A percentile compares a stretch with the other conserved stretches of the same genome.
phyloP scores from a whole-genome alignment of 495 filamentous ascomycete genomes.

The Aspergillus carlsbadensis region DNA sequence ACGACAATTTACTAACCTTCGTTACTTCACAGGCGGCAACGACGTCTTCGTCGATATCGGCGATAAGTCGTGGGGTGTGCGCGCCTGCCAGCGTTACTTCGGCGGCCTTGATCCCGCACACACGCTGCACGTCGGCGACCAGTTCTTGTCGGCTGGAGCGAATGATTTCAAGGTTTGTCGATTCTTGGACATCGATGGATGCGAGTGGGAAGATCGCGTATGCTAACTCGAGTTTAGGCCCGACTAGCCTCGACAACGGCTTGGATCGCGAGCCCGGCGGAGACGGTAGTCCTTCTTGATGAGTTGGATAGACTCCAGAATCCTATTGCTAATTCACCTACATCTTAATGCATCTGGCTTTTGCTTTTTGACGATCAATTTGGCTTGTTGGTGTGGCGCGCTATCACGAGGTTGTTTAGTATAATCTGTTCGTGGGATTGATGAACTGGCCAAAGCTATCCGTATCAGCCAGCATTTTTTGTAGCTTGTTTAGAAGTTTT shows the following conservation, averaged over 20 bases:
- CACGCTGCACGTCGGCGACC: slow-evolving; percentile 88
- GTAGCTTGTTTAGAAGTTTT: too few species aligned
- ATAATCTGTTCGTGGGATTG: too few species aligned
- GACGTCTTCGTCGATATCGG: slow-evolving; percentile 99
- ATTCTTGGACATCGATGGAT: background rate
- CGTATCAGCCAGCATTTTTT: too few species aligned
- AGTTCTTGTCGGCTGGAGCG: slow-evolving; percentile 91
- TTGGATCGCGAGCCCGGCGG: slow-evolving; percentile 91
- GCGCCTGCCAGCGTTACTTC: slow-evolving; percentile 90
- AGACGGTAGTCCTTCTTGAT: slow-evolving; percentile 86
- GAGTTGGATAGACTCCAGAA: slow-evolving; percentile 53
- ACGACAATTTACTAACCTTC: background rate
- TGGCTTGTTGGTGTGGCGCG: too few species aligned
- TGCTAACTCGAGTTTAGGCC: too few species aligned
- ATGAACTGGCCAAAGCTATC: too few species aligned
- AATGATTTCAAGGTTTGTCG: slow-evolving; percentile 86
- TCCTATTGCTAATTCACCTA: background rate
- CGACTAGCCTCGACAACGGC: slow-evolving; percentile 65
- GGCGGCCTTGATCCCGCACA: slow-evolving; percentile 62
- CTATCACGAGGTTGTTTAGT: too few species aligned
- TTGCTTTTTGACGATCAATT: too few species aligned
- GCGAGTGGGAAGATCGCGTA: too few species aligned
- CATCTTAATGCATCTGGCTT: too few species aligned
- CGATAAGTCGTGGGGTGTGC: slow-evolving; percentile 93
- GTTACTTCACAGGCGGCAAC: slow-evolving; percentile 60